phyloP scores from a whole-genome alignment of 208 protist genomes.

The Trypanosoma platydactyli region DNA sequence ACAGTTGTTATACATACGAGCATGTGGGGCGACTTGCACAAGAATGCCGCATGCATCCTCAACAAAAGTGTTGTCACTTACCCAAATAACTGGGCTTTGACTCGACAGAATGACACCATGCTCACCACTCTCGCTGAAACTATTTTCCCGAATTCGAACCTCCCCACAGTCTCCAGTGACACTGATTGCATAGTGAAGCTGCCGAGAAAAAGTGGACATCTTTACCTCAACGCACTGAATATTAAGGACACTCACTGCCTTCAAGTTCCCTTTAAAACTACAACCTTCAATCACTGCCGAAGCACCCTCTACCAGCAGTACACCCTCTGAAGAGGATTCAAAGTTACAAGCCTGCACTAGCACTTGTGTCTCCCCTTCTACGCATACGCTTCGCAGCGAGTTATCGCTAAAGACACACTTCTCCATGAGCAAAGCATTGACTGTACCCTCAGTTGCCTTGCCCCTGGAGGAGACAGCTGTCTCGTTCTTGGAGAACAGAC shows the following conservation, averaged over 20 bases:
- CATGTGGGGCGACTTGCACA: slow-evolving; percentile 6
- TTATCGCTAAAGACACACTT: slow-evolving; percentile 17
- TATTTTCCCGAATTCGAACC: slow-evolving; percentile 19
- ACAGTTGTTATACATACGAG: slow-evolving; percentile 29
- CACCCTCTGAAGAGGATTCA: slow-evolving; percentile 17
- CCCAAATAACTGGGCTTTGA: slow-evolving; percentile 2
- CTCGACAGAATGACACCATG: slow-evolving; percentile 18
- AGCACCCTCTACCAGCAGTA: slow-evolving; percentile 2
- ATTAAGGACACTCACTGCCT: slow-evolving; percentile 6
- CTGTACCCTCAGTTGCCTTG: background rate
- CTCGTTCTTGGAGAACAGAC: slow-evolving; percentile 18
- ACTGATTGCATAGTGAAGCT: slow-evolving; percentile 12
- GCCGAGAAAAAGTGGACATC: slow-evolving; percentile 9
- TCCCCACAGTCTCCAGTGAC: slow-evolving; percentile 10
- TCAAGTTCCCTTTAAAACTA: slow-evolving; percentile 17
- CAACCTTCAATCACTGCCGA: slow-evolving; percentile 11
- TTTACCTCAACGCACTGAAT: slow-evolving; percentile 14
- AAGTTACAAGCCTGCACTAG: slow-evolving; percentile 9
- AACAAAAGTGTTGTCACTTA: slow-evolving; percentile 24
- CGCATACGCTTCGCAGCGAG: background rate
- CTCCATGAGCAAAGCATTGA: slow-evolving; percentile 4
- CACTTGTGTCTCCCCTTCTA: slow-evolving; percentile 6
- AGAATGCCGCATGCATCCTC: slow-evolving; percentile 19
- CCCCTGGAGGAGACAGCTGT: slow-evolving; percentile 17
- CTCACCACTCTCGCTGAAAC: slow-evolving; percentile 11